These are phyloP conservation scores for Saitoella complicata DNA, from an alignment of 805 yeast species.

Conservation along the genomic window DNA sequence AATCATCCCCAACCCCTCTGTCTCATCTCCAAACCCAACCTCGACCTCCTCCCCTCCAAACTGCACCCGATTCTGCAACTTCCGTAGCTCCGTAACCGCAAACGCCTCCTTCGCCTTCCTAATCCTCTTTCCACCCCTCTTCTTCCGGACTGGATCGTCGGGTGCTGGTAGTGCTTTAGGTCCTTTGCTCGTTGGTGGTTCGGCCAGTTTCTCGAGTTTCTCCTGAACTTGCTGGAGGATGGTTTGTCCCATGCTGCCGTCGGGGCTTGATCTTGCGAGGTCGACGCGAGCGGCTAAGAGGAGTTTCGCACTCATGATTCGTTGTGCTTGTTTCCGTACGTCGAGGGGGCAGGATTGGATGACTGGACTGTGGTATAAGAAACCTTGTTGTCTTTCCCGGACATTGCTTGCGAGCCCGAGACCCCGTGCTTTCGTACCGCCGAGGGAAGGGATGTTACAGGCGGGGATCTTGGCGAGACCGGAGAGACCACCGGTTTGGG, in stretches of 20 bases:
- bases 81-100: constrained; percentile 63
- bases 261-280: constrained; percentile 26
- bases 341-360: constrained; percentile 45
- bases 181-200: constrained; percentile 55
- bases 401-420: constrained; percentile 22
- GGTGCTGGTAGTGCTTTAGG: constrained; percentile 61
- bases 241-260: constrained; percentile 39
- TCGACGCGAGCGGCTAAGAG: constrained; percentile 76
- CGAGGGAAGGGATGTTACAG: constrained; percentile 69
- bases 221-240: constrained; percentile 44
- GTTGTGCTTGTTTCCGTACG: constrained; percentile 48
- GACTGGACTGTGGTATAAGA: constrained; percentile 42
- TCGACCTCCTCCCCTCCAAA: constrained; percentile 65
- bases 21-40: constrained; percentile 53
- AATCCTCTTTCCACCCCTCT: constrained; percentile 70
- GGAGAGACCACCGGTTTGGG: constrained; percentile 50
- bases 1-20: constrained; percentile 63
- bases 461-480: constrained; percentile 58
- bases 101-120: constrained; percentile 69
- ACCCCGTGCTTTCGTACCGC: constrained; percentile 32
- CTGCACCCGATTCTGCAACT: constrained; percentile 68
- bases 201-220: constrained; percentile 53
- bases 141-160: constrained; percentile 56
- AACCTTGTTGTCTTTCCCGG: constrained; percentile 51
- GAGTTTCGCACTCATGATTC: constrained; percentile 66